A percentile compares a stretch with the other conserved stretches of the same genome.
These are phyloP conservation scores for Daedalea quercina DNA, from an alignment of 768 basidiomycete genomes.

Conservation along the genomic window DNA sequence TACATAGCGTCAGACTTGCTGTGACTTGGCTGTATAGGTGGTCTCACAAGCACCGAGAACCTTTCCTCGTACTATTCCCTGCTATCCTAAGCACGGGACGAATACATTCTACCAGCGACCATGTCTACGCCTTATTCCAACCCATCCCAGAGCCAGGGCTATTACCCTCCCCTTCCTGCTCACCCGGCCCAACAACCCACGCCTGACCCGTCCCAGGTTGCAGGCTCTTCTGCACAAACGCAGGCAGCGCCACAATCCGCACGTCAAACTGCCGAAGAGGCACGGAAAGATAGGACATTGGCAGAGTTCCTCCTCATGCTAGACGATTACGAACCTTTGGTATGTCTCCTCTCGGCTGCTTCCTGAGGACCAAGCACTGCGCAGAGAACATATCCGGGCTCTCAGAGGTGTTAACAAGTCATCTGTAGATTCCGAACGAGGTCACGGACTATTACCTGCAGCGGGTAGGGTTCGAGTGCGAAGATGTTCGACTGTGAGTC, in stretches of 20 bases:
- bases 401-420: slow-evolving; percentile 1
- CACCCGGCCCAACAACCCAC: slow-evolving; percentile 7
- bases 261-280: slow-evolving; percentile 71
- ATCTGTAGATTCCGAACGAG: slow-evolving; percentile 84
- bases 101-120: not conserved
- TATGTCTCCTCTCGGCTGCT: slow-evolving; percentile 29
- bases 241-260: slow-evolving; percentile 35
- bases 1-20: no score
- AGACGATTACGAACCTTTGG: slow-evolving; percentile 94
- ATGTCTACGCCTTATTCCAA: slow-evolving; percentile 15
- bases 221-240: slow-evolving; percentile 15
- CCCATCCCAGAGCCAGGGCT: slow-evolving; percentile 4
- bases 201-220: slow-evolving; percentile 14
- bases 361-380: not conserved
- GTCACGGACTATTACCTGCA: slow-evolving; percentile 98
- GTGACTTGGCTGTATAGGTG: no score
- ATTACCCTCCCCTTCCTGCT: slow-evolving; percentile 12
- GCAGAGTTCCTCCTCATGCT: slow-evolving; percentile 94
- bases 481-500: slow-evolving; percentile 83
- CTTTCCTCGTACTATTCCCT: no score
- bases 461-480: slow-evolving; percentile 91
- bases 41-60: no score
- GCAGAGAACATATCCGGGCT: not conserved
- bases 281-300: slow-evolving; percentile 82
- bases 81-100: no score